A percentile compares a stretch with the other conserved stretches of the same genome.
phyloP scores from a whole-genome alignment of 495 filamentous ascomycete species.

The Rusavskia elegans region DNA sequence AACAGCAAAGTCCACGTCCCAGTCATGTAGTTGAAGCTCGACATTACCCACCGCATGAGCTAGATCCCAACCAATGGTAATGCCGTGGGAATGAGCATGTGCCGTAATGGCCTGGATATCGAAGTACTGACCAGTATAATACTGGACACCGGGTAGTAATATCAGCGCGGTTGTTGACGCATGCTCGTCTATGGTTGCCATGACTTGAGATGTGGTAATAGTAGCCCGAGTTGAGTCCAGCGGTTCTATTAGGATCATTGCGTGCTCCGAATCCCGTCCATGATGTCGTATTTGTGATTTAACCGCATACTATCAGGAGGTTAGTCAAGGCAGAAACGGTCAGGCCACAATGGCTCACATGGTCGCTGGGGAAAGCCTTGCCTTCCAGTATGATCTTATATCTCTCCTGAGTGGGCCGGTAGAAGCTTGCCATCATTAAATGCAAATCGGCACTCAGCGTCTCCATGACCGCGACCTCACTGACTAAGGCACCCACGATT shows the following conservation, averaged over 20 bases:
- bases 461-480: constrained; percentile 86
- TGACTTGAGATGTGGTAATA: constrained; percentile 56
- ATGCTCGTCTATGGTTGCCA: constrained; percentile 60
- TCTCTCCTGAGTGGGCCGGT: constrained; percentile 53
- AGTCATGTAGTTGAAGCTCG: constrained; percentile 64
- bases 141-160: constrained; percentile 83
- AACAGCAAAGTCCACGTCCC: constrained; percentile 90
- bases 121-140: constrained; percentile 84
- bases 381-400: constrained; percentile 88
- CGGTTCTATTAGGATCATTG: constrained; percentile 66
- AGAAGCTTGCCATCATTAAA: constrained; percentile 82
- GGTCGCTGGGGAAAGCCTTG: constrained; percentile 91
- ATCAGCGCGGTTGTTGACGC: constrained; percentile 62
- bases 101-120: constrained; percentile 75
- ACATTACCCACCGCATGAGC: constrained; percentile 93
- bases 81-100: constrained; percentile 56
- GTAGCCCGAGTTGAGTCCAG: constrained; percentile 30
- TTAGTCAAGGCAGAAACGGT: neutral
- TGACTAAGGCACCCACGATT: constrained; percentile 64
- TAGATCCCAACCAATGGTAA: constrained; percentile 86
- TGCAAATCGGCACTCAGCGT: constrained; percentile 88
- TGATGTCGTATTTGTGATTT: constrained; percentile 78
- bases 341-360: constrained; percentile 30
- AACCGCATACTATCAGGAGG: constrained; percentile 54
- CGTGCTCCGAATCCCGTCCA: constrained; percentile 44